Evolutionary conservation across 2,329 filamentous ascomycete species (phyloP), one percentile per base, ranked within the genome.

Genomic region (Talaromyces verruculosus): DNA sequence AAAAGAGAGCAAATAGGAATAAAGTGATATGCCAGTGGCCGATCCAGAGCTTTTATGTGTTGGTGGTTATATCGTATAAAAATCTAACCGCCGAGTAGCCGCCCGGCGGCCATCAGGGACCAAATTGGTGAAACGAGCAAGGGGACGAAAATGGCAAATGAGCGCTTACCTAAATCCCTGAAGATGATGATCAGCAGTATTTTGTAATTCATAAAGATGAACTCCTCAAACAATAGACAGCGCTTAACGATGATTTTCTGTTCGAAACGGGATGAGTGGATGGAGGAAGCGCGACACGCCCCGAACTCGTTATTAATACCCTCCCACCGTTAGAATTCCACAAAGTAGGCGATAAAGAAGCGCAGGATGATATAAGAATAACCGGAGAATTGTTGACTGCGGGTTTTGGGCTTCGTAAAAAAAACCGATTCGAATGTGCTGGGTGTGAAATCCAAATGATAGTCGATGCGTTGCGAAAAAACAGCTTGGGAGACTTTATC

Each of bases 141-240:
- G 61, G 62, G 58, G 58, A 61, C 63, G 68, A 71, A 67, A 28
- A 66, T 39, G 65, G 65, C 43, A 47, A 51, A 28, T 28, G 19
- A 43, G 49, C 68, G 68, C 74, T 75, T 71, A 78, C 76, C 72
- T 71, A 60, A 61, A 63, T 41, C 41, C 51, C 43, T 66, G 51
- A 55, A 59, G 28, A 47, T 7, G 5, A 63, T 53, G 28, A 35
- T 45, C 35, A 45, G 59, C 17, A 51, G 33, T 58, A 19, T 47
- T 53, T 43, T 17, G 53, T 30, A 17, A 60, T 63, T 63, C 55
- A 65, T 65, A 59, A 47, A 64, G 51, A 47, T 58, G 7, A 35
- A 37, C 22, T 57, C 10, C 19, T n/a, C 19, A 55, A 43, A 33
- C 33, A 63, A 63, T 55, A 63, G 15, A 15, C 15, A 28, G 45